Conservation (phyloP, 352 stramenopile species). For the Pelagophyceae sp. region DNA sequence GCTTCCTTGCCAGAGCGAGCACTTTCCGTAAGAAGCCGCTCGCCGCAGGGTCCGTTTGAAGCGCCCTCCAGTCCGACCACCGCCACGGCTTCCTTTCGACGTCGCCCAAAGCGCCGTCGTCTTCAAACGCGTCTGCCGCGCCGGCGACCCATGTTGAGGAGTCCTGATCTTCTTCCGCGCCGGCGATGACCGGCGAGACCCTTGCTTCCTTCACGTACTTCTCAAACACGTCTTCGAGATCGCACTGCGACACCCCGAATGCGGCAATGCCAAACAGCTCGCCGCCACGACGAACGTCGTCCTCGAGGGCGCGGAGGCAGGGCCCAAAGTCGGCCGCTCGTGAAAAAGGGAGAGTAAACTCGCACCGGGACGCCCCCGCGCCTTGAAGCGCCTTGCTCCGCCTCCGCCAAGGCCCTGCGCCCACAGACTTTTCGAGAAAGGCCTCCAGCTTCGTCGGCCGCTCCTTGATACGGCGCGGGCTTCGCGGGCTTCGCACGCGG, state of each 20-base stretch:
- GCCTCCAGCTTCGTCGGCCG: not conserved
- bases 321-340: not conserved
- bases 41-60: no score
- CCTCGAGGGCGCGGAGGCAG: not conserved
- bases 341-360: not conserved
- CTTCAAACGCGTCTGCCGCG: no score
- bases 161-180: not conserved
- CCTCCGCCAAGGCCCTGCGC: no score
- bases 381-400: no score
- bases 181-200: not conserved
- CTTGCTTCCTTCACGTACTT: constrained; percentile 43
- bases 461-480: no score
- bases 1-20: not conserved
- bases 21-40: not conserved
- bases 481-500: no score
- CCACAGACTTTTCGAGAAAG: no score
- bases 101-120: no score
- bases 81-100: no score
- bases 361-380: not conserved
- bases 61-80: no score
- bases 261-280: constrained; percentile 48
- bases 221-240: constrained; percentile 85
- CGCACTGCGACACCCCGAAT: constrained; percentile 83
- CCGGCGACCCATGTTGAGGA: no score
- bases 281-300: not conserved